Evolutionary conservation across 2,329 filamentous ascomycete species (phyloP), one percentile per base, ranked within the genome.

Genomic region (Arachnomyces sp.): DNA sequence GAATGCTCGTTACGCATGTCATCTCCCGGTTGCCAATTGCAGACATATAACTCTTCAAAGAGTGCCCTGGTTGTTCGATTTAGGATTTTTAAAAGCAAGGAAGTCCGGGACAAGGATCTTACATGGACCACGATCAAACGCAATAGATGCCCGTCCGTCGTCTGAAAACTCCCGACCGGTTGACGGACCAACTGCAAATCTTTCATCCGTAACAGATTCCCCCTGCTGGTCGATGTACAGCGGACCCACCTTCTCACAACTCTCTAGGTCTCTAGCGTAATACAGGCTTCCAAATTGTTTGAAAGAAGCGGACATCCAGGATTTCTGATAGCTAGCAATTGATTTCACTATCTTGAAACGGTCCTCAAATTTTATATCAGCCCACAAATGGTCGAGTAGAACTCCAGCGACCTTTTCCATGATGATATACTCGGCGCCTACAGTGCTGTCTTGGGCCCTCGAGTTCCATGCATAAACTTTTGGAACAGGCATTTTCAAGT

Each of bases 171-270:
- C 51, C 32, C 61, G 54, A 28, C 52, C 56, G 36, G 52, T 57
- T 15, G 58, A 55, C 3, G 60, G 64, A 7, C 65, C 66, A 36
- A 69, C 44, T 15, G 54, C 51, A 44, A 65, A 68, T n/a, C 42
- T 44, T 31, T 42, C 29, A 33, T 60, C 41, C 36, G 25, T 47
- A 5, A 38, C 33, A 15, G 46, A 48, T 39, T 50, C 45, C 36
- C 40, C 40, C 47, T 54, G 44, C 21, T 44, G 21, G 9, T 25
- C 21, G 9, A 25, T 34, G 28, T 56, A 52, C 16, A 52, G 12
- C 15, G 38, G 36, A 13, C 49, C 29, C 36, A 40, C 40, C 33
- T 17, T 25, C 16, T 44, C 17, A 14, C 38, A 28, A 21, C 46
- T 16, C 8, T 43, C 21, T n/a, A 62, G 34, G 37, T 62, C 61